Percentiles rank a stretch among this genome's conserved stretches.
Evolutionary conservation across 331 rosid species (phyloP).

Genomic region (Rhamnella rubrinervis): DNA sequence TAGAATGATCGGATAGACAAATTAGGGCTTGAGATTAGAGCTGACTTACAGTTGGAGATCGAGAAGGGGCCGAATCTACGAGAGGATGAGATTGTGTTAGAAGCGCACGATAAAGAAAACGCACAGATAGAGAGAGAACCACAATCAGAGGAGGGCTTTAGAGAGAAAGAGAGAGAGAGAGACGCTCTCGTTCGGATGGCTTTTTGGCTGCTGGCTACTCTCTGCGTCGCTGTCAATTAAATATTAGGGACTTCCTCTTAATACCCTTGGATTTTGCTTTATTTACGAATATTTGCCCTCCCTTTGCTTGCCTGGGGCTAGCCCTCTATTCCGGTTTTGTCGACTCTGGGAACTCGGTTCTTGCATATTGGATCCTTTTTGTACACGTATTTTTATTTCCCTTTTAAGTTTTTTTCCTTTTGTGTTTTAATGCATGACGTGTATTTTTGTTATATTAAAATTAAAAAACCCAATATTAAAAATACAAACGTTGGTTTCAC

Average conservation of each 20-base stretch:
- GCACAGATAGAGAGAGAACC: constrained; percentile 41
- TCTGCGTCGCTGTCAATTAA: constrained; percentile 65
- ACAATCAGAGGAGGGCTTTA: constrained; percentile 40
- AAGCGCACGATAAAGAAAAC: constrained; percentile 47
- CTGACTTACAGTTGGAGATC: constrained; percentile 85
- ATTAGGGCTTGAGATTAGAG: constrained; percentile 44
- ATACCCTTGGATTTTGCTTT: constrained; percentile 38
- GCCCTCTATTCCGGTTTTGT: constrained; percentile 22
- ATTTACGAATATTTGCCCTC: constrained; percentile 34
- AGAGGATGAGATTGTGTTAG: constrained; percentile 79
- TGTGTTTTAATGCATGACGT: too few relatives aligned
- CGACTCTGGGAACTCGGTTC: constrained; percentile 25
- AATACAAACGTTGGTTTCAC: too few relatives aligned
- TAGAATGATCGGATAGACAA: constrained; percentile 19
- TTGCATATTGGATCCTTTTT: too few relatives aligned
- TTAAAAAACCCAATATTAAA: too few relatives aligned
- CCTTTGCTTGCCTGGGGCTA: background rate
- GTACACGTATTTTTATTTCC: too few relatives aligned
- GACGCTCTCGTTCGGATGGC: constrained; percentile 59
- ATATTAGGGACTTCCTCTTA: constrained; percentile 9
- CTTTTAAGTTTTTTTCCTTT: too few relatives aligned
- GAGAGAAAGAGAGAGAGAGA: constrained; percentile 41
- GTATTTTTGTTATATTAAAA: too few relatives aligned
- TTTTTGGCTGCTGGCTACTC: constrained; percentile 51
- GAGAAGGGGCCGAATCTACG: constrained; percentile 48